Evolutionary conservation across 257 asterid genomes (phyloP).

Genomic region (Solanum pinnatisectum): DNA sequence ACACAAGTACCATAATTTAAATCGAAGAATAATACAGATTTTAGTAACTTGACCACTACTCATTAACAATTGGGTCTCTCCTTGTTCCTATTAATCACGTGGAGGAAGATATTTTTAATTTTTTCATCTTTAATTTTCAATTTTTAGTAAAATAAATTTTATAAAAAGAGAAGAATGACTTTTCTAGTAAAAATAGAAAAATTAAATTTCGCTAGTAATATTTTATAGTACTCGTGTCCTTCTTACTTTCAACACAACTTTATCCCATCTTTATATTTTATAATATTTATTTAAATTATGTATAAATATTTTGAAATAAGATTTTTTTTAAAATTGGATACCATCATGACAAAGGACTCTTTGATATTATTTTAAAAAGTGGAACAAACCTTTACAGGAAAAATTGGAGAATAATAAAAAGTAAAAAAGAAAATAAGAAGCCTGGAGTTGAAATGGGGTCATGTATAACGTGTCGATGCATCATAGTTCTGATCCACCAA

Average conservation of each 20-base stretch:
- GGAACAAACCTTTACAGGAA: not conserved
- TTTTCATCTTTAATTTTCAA: not conserved
- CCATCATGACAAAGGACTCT: not conserved
- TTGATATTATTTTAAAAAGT: not conserved
- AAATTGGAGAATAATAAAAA: not conserved
- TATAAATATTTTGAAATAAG: not conserved
- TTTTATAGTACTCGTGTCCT: no score
- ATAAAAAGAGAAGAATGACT: not conserved
- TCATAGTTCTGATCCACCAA: not conserved
- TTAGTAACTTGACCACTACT: not conserved
- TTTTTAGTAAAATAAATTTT: not conserved
- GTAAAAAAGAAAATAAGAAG: not conserved
- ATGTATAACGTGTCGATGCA: not conserved
- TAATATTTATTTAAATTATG: not conserved
- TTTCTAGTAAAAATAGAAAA: accelerated
- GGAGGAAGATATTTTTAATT: not conserved
- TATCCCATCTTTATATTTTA: not conserved
- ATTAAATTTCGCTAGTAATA: not conserved
- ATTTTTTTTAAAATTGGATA: not conserved
- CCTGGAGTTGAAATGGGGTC: not conserved
- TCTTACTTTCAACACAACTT: not conserved
- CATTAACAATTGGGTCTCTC: not conserved
- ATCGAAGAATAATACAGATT: not conserved
- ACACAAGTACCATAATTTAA: not conserved
- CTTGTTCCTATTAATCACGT: not conserved